A percentile compares a stretch with the other conserved stretches of the same genome.
phyloP scores from a whole-genome alignment of 148 eudicot genomes.

The Drosera capensis region DNA sequence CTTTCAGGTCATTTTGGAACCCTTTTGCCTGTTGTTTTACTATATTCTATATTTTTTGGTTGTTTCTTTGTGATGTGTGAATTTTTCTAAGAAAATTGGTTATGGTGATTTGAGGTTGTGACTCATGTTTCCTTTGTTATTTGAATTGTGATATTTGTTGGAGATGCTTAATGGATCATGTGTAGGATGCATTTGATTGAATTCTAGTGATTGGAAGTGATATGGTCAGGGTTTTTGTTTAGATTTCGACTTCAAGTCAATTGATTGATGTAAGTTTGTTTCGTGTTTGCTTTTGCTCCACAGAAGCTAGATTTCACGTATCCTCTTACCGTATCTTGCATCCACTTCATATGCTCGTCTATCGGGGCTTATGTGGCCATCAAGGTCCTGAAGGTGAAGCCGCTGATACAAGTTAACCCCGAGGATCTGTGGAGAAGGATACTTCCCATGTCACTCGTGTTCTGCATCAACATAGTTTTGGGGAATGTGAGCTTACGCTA shows the following conservation, averaged over 20 bases:
- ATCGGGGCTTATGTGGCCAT: conserved; percentile 83
- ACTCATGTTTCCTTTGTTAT: too few relatives aligned
- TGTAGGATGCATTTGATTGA: too few relatives aligned
- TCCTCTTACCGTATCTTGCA: conserved; percentile 80
- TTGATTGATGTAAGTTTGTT: background rate
- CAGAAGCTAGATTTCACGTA: conserved; percentile 95
- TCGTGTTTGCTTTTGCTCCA: conserved; percentile 7
- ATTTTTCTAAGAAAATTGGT: background rate
- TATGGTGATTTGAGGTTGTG: too few relatives aligned
- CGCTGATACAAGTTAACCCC: conserved; percentile 65
- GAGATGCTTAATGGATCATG: too few relatives aligned
- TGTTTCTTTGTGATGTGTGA: background rate
- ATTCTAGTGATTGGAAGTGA: background rate
- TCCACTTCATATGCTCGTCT: conserved; percentile 94
- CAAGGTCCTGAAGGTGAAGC: conserved; percentile 73
- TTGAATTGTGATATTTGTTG: too few relatives aligned
- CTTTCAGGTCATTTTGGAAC: conserved; percentile 74
- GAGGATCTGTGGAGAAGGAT: conserved; percentile 96
- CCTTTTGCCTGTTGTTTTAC: background rate
- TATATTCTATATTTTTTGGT: background rate
- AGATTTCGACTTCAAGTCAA: background rate
- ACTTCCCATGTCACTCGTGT: conserved; percentile 96
- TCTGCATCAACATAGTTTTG: conserved; percentile 85
- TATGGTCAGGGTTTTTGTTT: background rate
- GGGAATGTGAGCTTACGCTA: conserved; percentile 92